Percentiles rank a stretch among this genome's conserved stretches.
Conservation (phyloP, 2,329 filamentous ascomycete genomes). For the Penicillium sp. region DNA sequence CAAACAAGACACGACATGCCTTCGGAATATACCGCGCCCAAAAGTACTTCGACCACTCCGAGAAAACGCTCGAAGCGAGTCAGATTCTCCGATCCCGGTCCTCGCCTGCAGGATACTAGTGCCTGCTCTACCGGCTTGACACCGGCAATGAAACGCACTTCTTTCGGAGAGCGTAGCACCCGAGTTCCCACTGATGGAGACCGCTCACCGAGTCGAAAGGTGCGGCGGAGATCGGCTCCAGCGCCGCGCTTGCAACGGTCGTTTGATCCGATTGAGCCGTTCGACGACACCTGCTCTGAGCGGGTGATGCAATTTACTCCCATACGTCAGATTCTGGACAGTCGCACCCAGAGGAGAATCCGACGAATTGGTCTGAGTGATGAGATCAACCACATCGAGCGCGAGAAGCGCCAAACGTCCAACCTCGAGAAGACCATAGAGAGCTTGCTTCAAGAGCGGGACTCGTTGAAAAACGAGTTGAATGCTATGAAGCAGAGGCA, state of each 20-base stretch:
- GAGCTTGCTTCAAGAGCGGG: slow-evolving; percentile 25
- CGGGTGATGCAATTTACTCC: slow-evolving; percentile 45
- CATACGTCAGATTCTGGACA: slow-evolving; percentile 42
- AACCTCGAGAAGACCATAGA: slow-evolving; percentile 26
- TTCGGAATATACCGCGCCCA: not conserved
- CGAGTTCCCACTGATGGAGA: slow-evolving; percentile 19
- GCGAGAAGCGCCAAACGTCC: slow-evolving; percentile 34
- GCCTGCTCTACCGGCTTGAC: slow-evolving; percentile 42
- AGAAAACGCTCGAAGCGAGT: slow-evolving; percentile 40
- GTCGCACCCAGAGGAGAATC: slow-evolving; percentile 42
- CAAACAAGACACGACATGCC: slow-evolving; percentile 14
- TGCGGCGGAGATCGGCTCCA: slow-evolving; percentile 36
- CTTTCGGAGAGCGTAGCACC: slow-evolving; percentile 28
- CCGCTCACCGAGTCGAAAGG: slow-evolving; percentile 26
- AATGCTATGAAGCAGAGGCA: slow-evolving; percentile 15
- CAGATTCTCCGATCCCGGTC: slow-evolving; percentile 45
- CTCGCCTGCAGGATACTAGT: slow-evolving; percentile 20
- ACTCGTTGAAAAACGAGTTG: slow-evolving; percentile 28
- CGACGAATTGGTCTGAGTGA: slow-evolving; percentile 45
- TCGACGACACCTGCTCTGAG: slow-evolving; percentile 19
- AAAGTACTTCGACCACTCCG: slow-evolving; percentile 22
- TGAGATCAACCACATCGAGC: slow-evolving; percentile 44
- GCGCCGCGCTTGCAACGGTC: slow-evolving; percentile 20
- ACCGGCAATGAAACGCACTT: slow-evolving; percentile 40
- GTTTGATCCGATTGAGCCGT: slow-evolving; percentile 21